These are phyloP conservation scores for Daldinia sp. DNA, from an alignment of 2,329 filamentous ascomycete genomes.

Conservation along the genomic window DNA sequence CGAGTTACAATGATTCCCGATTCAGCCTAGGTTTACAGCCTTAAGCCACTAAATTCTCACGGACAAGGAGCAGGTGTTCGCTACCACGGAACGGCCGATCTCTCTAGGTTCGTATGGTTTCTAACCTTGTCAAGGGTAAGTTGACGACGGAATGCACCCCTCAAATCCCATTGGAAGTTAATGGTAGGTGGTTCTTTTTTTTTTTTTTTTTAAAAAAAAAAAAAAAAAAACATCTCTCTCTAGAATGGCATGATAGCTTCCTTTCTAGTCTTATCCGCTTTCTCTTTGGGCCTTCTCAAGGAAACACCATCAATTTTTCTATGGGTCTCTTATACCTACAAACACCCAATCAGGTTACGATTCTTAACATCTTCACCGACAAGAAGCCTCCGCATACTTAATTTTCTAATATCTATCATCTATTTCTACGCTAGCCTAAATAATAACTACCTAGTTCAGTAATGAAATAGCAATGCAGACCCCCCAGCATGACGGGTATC, in stretches of 20 bases:
- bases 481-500: constrained; percentile 27
- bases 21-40: constrained; percentile 22
- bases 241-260: constrained; percentile 18
- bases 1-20: constrained; percentile 24
- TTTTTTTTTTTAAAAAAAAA: too few relatives aligned
- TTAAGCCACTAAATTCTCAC: constrained; percentile 39
- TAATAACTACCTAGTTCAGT: constrained; percentile 13
- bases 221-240: not conserved
- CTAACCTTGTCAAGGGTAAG: constrained; percentile 20
- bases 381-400: not conserved
- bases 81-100: constrained; percentile 36
- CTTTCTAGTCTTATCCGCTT: constrained; percentile 21
- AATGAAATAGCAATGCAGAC: constrained; percentile 16
- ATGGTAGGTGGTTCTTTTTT: constrained; percentile 7
- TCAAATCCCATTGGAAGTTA: constrained; percentile 28
- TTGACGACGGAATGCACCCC: constrained; percentile 13
- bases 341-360: constrained; percentile 20
- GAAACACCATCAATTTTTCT: constrained; percentile 7
- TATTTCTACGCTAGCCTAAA: constrained; percentile 30
- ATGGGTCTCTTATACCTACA: constrained; percentile 12
- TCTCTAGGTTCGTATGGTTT: constrained; percentile 15
- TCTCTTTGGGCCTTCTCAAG: constrained; percentile 2
- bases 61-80: constrained; percentile 8
- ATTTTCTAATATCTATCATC: constrained; percentile 13
- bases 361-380: constrained; percentile 12